Conservation (phyloP, 129 eudicot species). For the Chrysanthemum lavandulifolium region DNA sequence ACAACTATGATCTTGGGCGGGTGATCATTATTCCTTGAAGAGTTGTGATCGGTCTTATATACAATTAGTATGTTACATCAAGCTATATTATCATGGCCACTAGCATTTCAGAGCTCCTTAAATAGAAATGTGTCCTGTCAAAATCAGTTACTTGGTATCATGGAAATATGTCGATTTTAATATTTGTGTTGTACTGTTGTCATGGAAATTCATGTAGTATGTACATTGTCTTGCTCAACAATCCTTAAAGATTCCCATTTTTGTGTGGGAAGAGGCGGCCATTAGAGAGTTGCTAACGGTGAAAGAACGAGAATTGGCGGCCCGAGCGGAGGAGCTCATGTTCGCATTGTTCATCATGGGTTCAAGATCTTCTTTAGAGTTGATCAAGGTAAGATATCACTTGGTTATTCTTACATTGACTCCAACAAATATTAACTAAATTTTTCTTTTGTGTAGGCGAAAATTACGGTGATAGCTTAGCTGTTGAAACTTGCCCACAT, state of each 20-base stretch:
- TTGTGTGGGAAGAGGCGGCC: slow-evolving; percentile 88
- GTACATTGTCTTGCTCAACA: background rate
- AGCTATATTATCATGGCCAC: no score
- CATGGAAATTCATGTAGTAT: no score
- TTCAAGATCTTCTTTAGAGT: slow-evolving; percentile 67
- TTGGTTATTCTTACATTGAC: background rate
- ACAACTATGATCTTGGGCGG: no score
- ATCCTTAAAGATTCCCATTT: background rate
- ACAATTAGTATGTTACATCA: no score
- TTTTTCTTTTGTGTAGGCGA: slow-evolving; percentile 54
- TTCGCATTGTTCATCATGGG: slow-evolving; percentile 96
- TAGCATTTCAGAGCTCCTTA: no score
- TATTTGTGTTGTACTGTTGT: no score
- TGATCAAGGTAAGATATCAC: slow-evolving; percentile 56
- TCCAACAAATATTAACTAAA: background rate
- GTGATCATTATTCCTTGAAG: no score
- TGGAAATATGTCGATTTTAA: no score
- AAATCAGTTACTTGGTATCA: no score
- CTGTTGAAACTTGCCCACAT: slow-evolving; percentile 98
- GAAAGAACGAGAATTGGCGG: slow-evolving; percentile 79
- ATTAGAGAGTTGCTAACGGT: slow-evolving; percentile 74
- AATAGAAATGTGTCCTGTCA: no score
- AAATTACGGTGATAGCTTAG: slow-evolving; percentile 74
- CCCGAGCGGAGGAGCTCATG: slow-evolving; percentile 88
- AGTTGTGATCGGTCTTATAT: no score